Conservation (phyloP, 78 protist genomes). For the Cyanophora paradoxa region DNA sequence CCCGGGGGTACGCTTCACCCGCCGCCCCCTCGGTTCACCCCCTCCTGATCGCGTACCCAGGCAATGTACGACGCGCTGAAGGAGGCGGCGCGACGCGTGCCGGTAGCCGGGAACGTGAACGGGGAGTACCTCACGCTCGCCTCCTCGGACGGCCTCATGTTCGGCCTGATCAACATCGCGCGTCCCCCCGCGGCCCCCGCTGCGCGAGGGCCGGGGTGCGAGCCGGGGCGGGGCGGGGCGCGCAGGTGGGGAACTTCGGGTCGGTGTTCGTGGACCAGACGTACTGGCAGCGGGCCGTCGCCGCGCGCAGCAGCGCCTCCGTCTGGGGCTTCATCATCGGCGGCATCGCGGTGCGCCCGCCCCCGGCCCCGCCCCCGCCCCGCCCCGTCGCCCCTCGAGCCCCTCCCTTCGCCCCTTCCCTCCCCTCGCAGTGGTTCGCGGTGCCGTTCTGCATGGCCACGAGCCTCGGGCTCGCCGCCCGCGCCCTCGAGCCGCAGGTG, state of each 20-base stretch:
- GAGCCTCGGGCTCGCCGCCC: conserved; percentile 21
- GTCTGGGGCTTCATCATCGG: conserved; percentile 27
- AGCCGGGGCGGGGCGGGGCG: too few species aligned
- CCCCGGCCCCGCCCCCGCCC: not conserved
- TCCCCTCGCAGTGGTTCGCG: too few species aligned
- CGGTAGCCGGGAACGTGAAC: not conserved
- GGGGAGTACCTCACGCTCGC: conserved; percentile 18
- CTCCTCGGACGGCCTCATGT: conserved; percentile 14
- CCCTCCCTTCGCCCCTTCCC: too few species aligned
- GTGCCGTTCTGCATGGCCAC: conserved; percentile 32
- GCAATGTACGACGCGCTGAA: not conserved
- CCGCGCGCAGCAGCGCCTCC: not conserved
- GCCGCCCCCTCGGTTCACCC: too few species aligned
- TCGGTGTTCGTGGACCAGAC: conserved; percentile 33
- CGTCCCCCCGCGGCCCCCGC: not conserved
- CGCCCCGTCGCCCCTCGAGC: not conserved
- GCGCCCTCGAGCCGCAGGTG: not conserved
- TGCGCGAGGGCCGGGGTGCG: too few species aligned
- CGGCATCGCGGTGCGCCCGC: not conserved
- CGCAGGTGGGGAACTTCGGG: not conserved
- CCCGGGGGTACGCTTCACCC: too few species aligned
- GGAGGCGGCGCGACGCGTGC: not conserved
- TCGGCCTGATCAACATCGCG: conserved; percentile 34
- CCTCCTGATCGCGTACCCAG: not conserved
- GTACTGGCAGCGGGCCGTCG: conserved; percentile 40